These are phyloP conservation scores for Astrocystis sublimbata DNA, from an alignment of 495 filamentous ascomycete species.

Conservation along the genomic window DNA sequence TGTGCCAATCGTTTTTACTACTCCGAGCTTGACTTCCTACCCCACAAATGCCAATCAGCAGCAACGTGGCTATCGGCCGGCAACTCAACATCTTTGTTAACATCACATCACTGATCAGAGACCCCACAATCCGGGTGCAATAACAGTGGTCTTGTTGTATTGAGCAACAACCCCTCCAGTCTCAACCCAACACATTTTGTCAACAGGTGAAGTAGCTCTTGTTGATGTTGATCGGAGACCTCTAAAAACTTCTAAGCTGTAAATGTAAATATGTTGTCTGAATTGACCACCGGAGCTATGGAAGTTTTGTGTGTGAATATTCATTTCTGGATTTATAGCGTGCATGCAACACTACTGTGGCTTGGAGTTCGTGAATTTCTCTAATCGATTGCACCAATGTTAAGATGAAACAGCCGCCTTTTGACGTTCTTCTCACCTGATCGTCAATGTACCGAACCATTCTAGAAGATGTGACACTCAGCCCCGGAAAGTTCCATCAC, in stretches of 20 bases:
- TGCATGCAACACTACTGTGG: background rate
- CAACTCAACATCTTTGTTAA: too few relatives aligned
- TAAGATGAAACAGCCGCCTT: background rate
- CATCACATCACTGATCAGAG: too few relatives aligned
- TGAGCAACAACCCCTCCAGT: too few relatives aligned
- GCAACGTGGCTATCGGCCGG: too few relatives aligned
- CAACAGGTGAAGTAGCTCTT: background rate
- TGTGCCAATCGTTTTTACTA: too few relatives aligned
- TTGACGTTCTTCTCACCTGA: background rate
- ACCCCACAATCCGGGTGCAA: too few relatives aligned
- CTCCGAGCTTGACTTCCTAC: too few relatives aligned
- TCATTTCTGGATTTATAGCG: background rate
- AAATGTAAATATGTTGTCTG: background rate
- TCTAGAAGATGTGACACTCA: background rate
- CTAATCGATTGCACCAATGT: background rate
- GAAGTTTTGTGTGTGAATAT: background rate
- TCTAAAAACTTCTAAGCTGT: background rate
- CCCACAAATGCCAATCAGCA: too few relatives aligned
- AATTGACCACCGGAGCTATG: background rate
- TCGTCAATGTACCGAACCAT: background rate
- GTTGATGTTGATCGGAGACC: background rate
- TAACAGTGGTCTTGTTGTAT: too few relatives aligned
- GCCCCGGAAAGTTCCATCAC: background rate
- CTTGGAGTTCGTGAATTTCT: background rate
- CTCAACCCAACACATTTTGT: background rate